These are phyloP conservation scores for Verticillium albo-atrum DNA, from an alignment of 2,329 filamentous ascomycete genomes.

Conservation along the genomic window DNA sequence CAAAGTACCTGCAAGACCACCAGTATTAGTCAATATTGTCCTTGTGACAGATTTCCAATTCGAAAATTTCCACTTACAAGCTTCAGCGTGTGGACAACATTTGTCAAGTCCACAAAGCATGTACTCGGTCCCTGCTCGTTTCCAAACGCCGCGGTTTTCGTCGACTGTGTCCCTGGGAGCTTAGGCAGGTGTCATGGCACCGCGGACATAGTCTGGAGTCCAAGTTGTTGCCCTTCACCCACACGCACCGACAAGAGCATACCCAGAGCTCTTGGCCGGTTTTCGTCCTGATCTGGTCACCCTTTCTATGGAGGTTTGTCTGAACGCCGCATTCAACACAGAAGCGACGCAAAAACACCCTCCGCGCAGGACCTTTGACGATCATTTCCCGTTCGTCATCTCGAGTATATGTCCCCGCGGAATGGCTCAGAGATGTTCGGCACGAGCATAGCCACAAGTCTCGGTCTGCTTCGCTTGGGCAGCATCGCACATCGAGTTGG, in stretches of 20 bases:
- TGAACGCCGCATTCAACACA: slow-evolving; percentile 4
- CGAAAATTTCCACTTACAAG: not conserved
- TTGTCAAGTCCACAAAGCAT: not conserved
- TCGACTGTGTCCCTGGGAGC: not conserved
- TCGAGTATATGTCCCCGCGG: not conserved
- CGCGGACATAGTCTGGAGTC: not conserved
- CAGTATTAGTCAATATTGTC: not conserved
- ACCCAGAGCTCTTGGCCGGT: slow-evolving; percentile 1
- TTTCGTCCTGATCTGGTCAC: slow-evolving; percentile 1
- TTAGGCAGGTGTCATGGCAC: not conserved
- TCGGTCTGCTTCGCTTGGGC: not conserved
- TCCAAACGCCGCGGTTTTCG: not conserved
- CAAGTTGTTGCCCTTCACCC: not conserved
- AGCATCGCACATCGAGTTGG: not conserved
- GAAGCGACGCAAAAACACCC: not conserved
- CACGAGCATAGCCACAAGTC: not conserved
- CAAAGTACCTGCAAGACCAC: not conserved
- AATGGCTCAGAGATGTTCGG: not conserved
- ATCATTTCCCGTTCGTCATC: not conserved
- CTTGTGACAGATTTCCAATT: not conserved
- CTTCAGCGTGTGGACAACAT: not conserved
- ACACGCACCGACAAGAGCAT: slow-evolving; percentile 1
- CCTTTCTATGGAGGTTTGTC: not conserved
- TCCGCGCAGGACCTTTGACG: not conserved
- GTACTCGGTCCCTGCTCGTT: not conserved